phyloP scores from a whole-genome alignment of 2,329 filamentous ascomycete species.

The Fusarium oligoseptatum region DNA sequence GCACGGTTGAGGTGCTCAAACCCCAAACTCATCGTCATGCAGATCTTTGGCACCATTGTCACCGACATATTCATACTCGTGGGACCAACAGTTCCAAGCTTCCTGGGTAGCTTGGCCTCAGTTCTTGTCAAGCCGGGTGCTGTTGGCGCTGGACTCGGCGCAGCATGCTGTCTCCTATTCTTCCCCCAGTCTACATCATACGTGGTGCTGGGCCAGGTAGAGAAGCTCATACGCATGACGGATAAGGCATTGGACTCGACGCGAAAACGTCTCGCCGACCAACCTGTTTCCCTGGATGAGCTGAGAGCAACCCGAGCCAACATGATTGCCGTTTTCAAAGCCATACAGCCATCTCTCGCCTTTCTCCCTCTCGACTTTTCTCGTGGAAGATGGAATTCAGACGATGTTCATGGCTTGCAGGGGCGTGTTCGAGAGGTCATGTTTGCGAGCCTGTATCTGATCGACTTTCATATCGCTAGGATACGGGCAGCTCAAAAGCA shows the following conservation, averaged over 20 bases:
- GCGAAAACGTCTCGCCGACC: conserved; percentile 31
- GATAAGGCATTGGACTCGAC: conserved; percentile 51
- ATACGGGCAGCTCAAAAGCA: conserved; percentile 39
- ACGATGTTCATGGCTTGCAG: conserved; percentile 56
- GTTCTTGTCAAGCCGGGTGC: conserved; percentile 60
- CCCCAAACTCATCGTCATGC: conserved; percentile 58
- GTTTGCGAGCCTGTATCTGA: conserved; percentile 51
- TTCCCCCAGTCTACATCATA: conserved; percentile 65
- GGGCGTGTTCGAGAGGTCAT: conserved; percentile 53
- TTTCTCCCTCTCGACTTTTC: conserved; percentile 64
- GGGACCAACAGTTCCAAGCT: conserved; percentile 54
- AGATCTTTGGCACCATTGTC: conserved; percentile 63
- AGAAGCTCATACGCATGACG: conserved; percentile 49
- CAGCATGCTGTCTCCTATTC: conserved; percentile 59
- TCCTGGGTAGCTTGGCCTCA: conserved; percentile 39
- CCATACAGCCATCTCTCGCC: conserved; percentile 54
- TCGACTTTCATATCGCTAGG: conserved; percentile 59
- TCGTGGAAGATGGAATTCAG: conserved; percentile 58
- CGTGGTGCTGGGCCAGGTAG: conserved; percentile 53
- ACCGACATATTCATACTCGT: conserved; percentile 60
- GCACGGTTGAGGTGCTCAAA: conserved; percentile 60
- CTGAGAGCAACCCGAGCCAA: conserved; percentile 46
- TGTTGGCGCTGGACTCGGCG: conserved; percentile 59
- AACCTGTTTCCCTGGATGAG: conserved; percentile 43
- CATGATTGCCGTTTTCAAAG: conserved; percentile 54